Evolutionary conservation across 2,329 filamentous ascomycete species (phyloP).

Genomic region (Sclerotinia nivalis): DNA sequence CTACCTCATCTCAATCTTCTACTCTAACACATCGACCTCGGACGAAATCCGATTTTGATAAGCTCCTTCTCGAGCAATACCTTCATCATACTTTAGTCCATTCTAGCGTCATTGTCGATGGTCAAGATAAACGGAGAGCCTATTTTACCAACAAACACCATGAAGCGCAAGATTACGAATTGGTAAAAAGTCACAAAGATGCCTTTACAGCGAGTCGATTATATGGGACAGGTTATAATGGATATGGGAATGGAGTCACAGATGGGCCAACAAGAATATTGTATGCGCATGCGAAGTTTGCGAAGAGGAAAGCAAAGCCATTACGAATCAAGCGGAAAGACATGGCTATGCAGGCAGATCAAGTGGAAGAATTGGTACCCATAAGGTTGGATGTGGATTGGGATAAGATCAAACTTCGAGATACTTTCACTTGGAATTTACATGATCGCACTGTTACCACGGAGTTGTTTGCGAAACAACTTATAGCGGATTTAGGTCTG

Average conservation of each 20-base stretch:
- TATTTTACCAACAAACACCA: constrained; percentile 64
- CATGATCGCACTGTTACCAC: constrained; percentile 82
- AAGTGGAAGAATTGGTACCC: constrained; percentile 87
- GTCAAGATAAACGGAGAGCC: constrained; percentile 52
- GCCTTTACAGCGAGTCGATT: constrained; percentile 58
- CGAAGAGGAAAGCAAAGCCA: constrained; percentile 71
- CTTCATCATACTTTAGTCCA: constrained; percentile 63
- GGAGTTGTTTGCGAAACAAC: constrained; percentile 81
- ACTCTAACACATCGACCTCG: constrained; percentile 37
- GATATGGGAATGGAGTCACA: constrained; percentile 85
- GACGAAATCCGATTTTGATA: constrained; percentile 42
- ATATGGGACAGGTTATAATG: constrained; percentile 77
- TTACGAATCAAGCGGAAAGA: constrained; percentile 78
- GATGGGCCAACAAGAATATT: constrained; percentile 63
- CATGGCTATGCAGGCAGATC: constrained; percentile 80
- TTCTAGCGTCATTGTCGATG: constrained; percentile 53
- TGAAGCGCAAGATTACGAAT: constrained; percentile 69
- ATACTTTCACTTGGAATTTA: constrained; percentile 98
- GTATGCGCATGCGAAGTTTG: constrained; percentile 76
- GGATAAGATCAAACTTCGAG: constrained; percentile 92
- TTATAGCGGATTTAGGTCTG: constrained; percentile 87
- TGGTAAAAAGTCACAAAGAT: constrained; percentile 56
- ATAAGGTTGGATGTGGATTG: constrained; percentile 90
- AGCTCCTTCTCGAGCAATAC: constrained; percentile 62
- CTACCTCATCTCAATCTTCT: constrained; percentile 29